Base-by-base conservation (phyloP, 352 stramenopile genomes). In the Pythium volutum region DNA sequence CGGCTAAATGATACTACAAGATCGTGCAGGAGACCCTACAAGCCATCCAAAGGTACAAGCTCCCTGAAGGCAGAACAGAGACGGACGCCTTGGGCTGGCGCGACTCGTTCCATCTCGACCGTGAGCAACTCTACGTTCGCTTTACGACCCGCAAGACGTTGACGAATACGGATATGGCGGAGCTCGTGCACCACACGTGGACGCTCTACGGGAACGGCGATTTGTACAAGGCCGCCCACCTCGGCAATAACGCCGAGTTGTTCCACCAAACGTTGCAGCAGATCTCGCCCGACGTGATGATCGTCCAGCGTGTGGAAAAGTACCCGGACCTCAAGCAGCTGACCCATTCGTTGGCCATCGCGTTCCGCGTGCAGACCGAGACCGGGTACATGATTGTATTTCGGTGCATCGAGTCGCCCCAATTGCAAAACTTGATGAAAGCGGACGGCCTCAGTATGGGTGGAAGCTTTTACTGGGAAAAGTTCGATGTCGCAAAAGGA, bases 231-330 rank as follows among this genome's bases (percentile, higher is more conserved):
- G n/a, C 16, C 18, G 22, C 22, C 11, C 20, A 48, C 20, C 3
- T 59, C 5, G 51, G 39, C 9, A 16, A 27, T 1, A 41, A 45
- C n/a, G 27, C 18, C 31, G 16, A 58, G 3, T 9, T 66, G 34
- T 58, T 51, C 52, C 42, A 62, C 41, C 23, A 64, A 18, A 18
- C 64, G 2, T 25, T 69, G 6, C 62, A 69, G 36, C 16, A 36
- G 7, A 34, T 69, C 36, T 27, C 46, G 20, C 38, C 46, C 5
- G 48, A 69, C 27, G 29, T 69, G 15, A 50, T 42, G 16, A 49
- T 69, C 31, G n/a, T 69, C 25, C 62, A 50, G 12, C 34, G 14
- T 31, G 36, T 59, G 2, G 55, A 63, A 22, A 8, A 59, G 39
- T 69, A 60, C 47, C 46, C 43, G 18, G 27, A 18, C 6, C 46